phyloP scores from a whole-genome alignment of 345 rosid species.

The Stellera chamaejasme region DNA sequence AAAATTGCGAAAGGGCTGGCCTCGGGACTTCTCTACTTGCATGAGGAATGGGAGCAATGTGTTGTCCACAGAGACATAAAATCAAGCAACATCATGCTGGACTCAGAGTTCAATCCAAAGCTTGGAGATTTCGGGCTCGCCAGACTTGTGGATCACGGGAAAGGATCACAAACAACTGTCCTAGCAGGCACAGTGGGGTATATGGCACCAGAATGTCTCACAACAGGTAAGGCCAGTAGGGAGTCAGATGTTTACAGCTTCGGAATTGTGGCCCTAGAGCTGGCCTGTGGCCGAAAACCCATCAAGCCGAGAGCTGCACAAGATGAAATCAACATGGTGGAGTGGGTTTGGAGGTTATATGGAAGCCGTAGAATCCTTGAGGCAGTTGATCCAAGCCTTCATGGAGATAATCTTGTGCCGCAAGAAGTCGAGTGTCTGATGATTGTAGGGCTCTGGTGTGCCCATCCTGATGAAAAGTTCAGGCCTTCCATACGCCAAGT shows the following conservation, averaged over 20 bases:
- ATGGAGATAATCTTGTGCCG: background rate
- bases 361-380: background rate
- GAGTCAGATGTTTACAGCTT: slow-evolving; percentile 17
- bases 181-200: slow-evolving; percentile 16
- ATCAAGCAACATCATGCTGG: slow-evolving; percentile 23
- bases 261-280: slow-evolving; percentile 13
- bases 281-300: slow-evolving; percentile 19
- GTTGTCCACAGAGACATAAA: slow-evolving; percentile 27
- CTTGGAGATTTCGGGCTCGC: slow-evolving; percentile 35
- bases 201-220: slow-evolving; percentile 14
- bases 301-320: background rate
- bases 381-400: slow-evolving; percentile 1
- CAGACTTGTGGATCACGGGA: slow-evolving; percentile 15
- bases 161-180: slow-evolving; percentile 2
- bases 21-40: slow-evolving; percentile 18
- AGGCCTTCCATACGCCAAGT: slow-evolving; percentile 25
- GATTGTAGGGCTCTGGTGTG: slow-evolving; percentile 17
- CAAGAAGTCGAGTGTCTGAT: slow-evolving; percentile 14
- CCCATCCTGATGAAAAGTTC: slow-evolving; percentile 9
- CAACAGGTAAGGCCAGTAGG: slow-evolving; percentile 7
- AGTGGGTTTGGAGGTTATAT: slow-evolving; percentile 21
- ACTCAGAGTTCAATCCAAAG: slow-evolving; percentile 23
- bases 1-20: slow-evolving; percentile 21
- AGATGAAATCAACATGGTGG: background rate
- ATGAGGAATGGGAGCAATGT: slow-evolving; percentile 16